A percentile compares a stretch with the other conserved stretches of the same genome.
These are phyloP conservation scores for Xylariaceae sp. DNA, from an alignment of 2,329 filamentous ascomycete species.

Conservation along the genomic window DNA sequence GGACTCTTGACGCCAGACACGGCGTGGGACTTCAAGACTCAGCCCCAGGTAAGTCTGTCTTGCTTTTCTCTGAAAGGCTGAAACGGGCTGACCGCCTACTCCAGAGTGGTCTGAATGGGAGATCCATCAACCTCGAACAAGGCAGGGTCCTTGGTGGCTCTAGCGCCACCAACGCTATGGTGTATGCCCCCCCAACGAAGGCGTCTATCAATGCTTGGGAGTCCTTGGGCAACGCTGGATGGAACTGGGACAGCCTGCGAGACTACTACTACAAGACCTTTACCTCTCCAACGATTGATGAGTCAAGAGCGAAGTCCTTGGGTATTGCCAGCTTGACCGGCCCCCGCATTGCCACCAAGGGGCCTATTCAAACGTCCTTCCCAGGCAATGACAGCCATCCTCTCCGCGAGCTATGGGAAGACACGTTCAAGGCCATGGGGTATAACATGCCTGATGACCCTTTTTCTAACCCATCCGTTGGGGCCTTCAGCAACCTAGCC, in stretches of 20 bases:
- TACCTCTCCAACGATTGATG: slow-evolving; percentile 1
- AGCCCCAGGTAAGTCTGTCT: slow-evolving; percentile 3
- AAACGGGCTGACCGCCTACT: not conserved
- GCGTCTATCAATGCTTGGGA: slow-evolving; percentile 4
- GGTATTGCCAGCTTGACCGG: slow-evolving; percentile 6
- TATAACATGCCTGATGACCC: slow-evolving; percentile 6
- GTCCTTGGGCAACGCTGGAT: slow-evolving; percentile 4
- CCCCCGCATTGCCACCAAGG: not conserved
- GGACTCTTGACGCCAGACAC: slow-evolving; percentile 3
- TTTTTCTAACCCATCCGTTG: slow-evolving; percentile 6
- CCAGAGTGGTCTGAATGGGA: slow-evolving; percentile 2
- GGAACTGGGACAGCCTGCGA: slow-evolving; percentile 17
- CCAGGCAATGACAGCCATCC: slow-evolving; percentile 2
- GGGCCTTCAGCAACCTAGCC: slow-evolving; percentile 7
- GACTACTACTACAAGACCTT: slow-evolving; percentile 22
- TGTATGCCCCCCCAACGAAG: slow-evolving; percentile 3
- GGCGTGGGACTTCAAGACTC: slow-evolving; percentile 6
- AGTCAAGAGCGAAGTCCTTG: slow-evolving; percentile 2
- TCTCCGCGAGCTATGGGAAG: slow-evolving; percentile 4
- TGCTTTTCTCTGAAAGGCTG: too few species aligned
- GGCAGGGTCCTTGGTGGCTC: slow-evolving; percentile 7
- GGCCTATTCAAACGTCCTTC: slow-evolving; percentile 6
- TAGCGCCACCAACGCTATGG: slow-evolving; percentile 4
- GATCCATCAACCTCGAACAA: slow-evolving; percentile 1
- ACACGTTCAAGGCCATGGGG: slow-evolving; percentile 4